Conservation (phyloP, 1,284 basidiomycete genomes). For the Marasmius sp. region DNA sequence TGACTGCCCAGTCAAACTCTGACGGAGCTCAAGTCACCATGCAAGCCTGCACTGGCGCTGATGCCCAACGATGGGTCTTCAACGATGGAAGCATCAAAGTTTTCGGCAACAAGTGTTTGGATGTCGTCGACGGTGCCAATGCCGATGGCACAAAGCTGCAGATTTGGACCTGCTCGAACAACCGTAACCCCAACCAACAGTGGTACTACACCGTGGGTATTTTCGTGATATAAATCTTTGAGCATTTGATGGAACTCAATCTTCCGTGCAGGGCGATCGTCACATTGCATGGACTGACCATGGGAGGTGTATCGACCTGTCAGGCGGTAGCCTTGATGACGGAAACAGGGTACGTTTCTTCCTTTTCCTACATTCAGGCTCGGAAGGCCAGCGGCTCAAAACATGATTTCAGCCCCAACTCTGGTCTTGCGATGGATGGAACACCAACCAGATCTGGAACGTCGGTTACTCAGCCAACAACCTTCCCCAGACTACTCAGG, state of each 20-base stretch:
- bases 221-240: not conserved
- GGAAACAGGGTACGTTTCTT: slow-evolving; percentile 20
- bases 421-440: slow-evolving; percentile 16
- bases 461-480: slow-evolving; percentile 23
- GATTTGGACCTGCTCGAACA: slow-evolving; percentile 26
- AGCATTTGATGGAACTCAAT: not conserved
- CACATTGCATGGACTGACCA: slow-evolving; percentile 26
- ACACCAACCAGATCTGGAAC: slow-evolving; percentile 29
- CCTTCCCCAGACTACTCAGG: slow-evolving; percentile 29
- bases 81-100: slow-evolving; percentile 21
- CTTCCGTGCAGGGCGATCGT: slow-evolving; percentile 14
- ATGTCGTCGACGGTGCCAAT: slow-evolving; percentile 24
- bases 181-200: slow-evolving; percentile 23
- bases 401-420: slow-evolving; percentile 9
- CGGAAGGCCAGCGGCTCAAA: not conserved
- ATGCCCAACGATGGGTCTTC: slow-evolving; percentile 25
- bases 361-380: not conserved
- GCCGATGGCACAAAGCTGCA: slow-evolving; percentile 30
- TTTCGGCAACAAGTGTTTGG: slow-evolving; percentile 28
- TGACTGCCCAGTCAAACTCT: slow-evolving; percentile 27
- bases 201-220: slow-evolving; percentile 21
- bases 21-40: slow-evolving; percentile 29
- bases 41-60: slow-evolving; percentile 26
- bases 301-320: slow-evolving; percentile 30
- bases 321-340: slow-evolving; percentile 21